A percentile compares a stretch with the other conserved stretches of the same genome.
These are phyloP conservation scores for Vanrija sp. DNA, from an alignment of 1,284 basidiomycete genomes.

Conservation along the genomic window DNA sequence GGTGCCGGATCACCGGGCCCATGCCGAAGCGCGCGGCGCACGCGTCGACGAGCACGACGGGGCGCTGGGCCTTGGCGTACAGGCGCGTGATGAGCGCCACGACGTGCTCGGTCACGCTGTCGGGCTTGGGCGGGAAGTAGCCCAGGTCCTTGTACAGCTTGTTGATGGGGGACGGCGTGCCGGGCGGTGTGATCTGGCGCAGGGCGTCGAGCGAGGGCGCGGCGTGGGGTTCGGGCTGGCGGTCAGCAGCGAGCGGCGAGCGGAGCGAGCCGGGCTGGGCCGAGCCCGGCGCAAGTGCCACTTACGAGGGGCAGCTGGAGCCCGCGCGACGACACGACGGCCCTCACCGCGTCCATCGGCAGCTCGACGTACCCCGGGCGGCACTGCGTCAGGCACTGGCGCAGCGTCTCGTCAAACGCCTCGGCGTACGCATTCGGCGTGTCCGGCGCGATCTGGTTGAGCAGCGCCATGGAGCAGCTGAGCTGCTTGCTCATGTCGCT, in stretches of 20 bases:
- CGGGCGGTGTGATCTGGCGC: neutral
- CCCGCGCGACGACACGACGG: conserved; percentile 62
- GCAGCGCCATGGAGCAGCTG: conserved; percentile 62
- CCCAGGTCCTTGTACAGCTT: conserved; percentile 1
- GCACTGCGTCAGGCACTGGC: conserved; percentile 66
- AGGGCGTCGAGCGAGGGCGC: conserved; percentile 8
- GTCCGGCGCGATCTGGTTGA: conserved; percentile 54
- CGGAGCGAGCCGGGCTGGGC: too few species aligned
- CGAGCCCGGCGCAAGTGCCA: neutral
- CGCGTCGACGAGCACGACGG: conserved; percentile 80
- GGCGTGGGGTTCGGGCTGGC: conserved; percentile 18
- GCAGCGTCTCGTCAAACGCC: conserved; percentile 77
- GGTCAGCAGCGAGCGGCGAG: conserved; percentile 10
- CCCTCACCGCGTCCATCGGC: conserved; percentile 76
- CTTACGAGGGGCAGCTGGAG: conserved; percentile 52
- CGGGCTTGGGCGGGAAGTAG: conserved; percentile 52
- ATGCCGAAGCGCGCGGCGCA: conserved; percentile 79
- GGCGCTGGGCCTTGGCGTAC: conserved; percentile 63
- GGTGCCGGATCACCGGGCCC: conserved; percentile 62
- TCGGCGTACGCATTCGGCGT: conserved; percentile 53
- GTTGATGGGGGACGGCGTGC: conserved; percentile 6
- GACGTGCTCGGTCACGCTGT: conserved; percentile 63
- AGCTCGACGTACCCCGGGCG: conserved; percentile 84
- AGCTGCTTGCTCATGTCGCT: conserved; percentile 70
- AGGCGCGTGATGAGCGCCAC: conserved; percentile 65